Conservation (phyloP, 2,329 filamentous ascomycete species). For the Nigrospora oryzae region DNA sequence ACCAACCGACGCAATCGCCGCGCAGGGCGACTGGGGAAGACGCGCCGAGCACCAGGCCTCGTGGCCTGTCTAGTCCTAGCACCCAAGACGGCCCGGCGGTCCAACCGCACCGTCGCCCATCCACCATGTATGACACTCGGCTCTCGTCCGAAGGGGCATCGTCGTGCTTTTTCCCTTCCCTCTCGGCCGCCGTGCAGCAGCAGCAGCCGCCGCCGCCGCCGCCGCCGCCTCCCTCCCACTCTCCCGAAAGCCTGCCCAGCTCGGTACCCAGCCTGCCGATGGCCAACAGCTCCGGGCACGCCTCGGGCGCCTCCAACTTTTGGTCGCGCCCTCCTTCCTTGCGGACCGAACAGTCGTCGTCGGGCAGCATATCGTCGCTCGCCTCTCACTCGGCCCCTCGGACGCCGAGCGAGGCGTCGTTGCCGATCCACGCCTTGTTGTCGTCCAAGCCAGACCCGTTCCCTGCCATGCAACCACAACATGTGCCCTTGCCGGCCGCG, state of each 20-base stretch:
- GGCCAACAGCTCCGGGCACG: constrained; percentile 5
- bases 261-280: constrained; percentile 9
- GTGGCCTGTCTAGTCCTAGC: constrained; percentile 18
- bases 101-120: constrained; percentile 7
- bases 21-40: constrained; percentile 26
- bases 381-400: constrained; percentile 31
- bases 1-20: constrained; percentile 37
- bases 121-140: constrained; percentile 11
- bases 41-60: constrained; percentile 7
- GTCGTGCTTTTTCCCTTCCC: neutral
- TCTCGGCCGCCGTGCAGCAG: constrained; percentile 1
- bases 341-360: constrained; percentile 36
- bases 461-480: too few relatives aligned
- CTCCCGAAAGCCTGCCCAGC: constrained; percentile 14
- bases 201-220: too few relatives aligned
- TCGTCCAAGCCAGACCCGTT: constrained; percentile 25
- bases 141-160: neutral
- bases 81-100: constrained; percentile 15
- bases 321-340: constrained; percentile 29
- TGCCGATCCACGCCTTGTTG: constrained; percentile 47
- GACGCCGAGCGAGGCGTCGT: constrained; percentile 38
- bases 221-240: constrained; percentile 11
- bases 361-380: constrained; percentile 31
- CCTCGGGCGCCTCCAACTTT: constrained; percentile 13
- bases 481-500: neutral